Evolutionary conservation across 176 grass and related monocot genomes (phyloP).

Genomic region (Miscanthus lutarioriparius): DNA sequence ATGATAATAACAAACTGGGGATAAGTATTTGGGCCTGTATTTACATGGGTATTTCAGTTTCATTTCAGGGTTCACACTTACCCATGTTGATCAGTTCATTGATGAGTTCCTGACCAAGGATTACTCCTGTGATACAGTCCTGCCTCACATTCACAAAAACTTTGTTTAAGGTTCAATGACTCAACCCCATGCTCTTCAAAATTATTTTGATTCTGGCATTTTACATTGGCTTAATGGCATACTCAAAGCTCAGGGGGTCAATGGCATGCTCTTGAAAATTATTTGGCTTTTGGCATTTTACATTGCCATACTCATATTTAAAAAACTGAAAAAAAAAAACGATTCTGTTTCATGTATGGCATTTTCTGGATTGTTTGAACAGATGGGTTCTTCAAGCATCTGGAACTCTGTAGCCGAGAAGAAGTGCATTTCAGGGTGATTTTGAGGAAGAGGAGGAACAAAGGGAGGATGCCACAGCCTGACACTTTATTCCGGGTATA

Average conservation of each 20-base stretch:
- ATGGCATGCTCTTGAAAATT: too few relatives aligned
- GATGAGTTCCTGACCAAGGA: constrained; percentile 82
- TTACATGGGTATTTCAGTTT: not conserved
- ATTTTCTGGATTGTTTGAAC: not conserved
- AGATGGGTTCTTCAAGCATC: too few relatives aligned
- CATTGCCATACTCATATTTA: not conserved
- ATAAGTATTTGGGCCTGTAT: not conserved
- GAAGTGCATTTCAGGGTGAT: constrained; percentile 90
- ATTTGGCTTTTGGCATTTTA: not conserved
- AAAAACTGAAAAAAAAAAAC: not conserved
- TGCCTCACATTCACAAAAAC: constrained; percentile 86
- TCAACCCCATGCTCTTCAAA: not conserved
- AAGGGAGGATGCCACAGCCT: constrained; percentile 32
- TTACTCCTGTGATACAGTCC: constrained; percentile 75
- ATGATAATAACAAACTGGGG: not conserved
- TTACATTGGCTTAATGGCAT: too few relatives aligned
- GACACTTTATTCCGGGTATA: too few relatives aligned
- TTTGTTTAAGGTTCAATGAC: constrained; percentile 26
- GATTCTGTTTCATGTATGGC: not conserved
- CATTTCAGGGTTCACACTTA: constrained; percentile 61
- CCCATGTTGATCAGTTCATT: constrained; percentile 80
- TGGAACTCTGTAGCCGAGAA: constrained; percentile 55
- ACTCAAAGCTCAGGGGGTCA: too few relatives aligned
- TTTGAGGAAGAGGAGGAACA: constrained; percentile 98
- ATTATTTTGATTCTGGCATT: too few relatives aligned